Base-by-base conservation (phyloP, 495 filamentous ascomycete genomes). In the Neurospora discreta region DNA sequence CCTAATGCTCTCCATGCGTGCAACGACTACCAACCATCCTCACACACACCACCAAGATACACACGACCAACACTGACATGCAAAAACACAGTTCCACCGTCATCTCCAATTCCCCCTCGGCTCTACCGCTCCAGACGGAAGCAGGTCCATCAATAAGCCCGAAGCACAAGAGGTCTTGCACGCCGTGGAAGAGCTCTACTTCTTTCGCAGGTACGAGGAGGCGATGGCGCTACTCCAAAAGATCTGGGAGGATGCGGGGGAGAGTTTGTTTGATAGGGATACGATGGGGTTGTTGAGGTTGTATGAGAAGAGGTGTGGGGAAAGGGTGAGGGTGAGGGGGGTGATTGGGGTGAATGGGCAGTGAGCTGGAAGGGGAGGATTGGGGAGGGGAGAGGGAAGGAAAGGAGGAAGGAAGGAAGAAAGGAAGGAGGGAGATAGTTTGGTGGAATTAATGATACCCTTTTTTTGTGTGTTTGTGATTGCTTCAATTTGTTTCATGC, bases 101-200 rank as follows among this genome's bases (percentile, higher is more conserved):
- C 20, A 58, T 9, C 70, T 85, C 18, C 83, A 85, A 13, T 71
- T 84, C 8, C 68, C 70, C 41, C 4, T 58, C 46, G 46, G 46
- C 1, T 58, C 46, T 8, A 1, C 15, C 38, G 10, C 33, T 9
- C 9, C 71, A 43, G 26, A 72, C 9, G 39, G 11, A 13, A 65
- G 38, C 26, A 46, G 71, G 3, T 71, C 18, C 3, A 68, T 81
- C 4, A 69, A 76, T 26, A 86, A 86, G 42, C 80, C 82, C 16
- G 79, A 82, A 3, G 79, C 79, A 2, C 85, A 87, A 71, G 79
- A 80, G 7, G 74, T 89, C 20, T 70, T 87, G 13, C 85, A 89
- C 75, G 84, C 86, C 0, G 85, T 85, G 3, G 87, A 89, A 73
- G 86, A 89, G 73, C 77, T 89, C 11, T 89, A 87, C 44, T 88